Base-by-base conservation (phyloP, 169 alveolate genomes). In the Babesia bovis region DNA sequence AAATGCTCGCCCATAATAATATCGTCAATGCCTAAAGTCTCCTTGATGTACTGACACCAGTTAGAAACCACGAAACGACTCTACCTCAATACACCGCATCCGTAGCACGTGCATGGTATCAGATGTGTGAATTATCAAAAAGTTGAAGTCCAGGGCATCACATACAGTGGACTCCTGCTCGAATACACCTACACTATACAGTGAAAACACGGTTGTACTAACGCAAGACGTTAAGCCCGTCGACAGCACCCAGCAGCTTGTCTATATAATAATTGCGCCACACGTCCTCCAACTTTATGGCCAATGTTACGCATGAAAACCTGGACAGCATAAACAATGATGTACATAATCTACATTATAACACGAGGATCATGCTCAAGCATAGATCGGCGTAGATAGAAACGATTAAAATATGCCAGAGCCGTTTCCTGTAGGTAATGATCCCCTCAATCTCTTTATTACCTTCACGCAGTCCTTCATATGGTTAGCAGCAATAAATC, bases 251-350 rank as follows among this genome's bases (percentile, higher is more conserved):
- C 42, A 81, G 49, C 30, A 81, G 67, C 44, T 81, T 71, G 55
- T 71, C 84, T 47, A 81, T 78, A 21, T 60, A 70, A 38, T 60
- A 75, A 25, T 61, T 41, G 23, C 73, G 25, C 88, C 88, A 81
- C 84, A 69, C 40, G 33, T 81, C 88, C 57, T 81, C 88, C 15
- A 65, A 51, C 40, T 81, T 81, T 21, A 72, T 65, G 25, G 88
- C 88, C n/a, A 81, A 42, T 19, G 88, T 70, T 4, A 72, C 53
- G 49, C 88, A 81, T 25, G 88, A 70, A 59, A 81, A 81, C 84
- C 87, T 78, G 56, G 0, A 33, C 7, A 2, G 28, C 19, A 3
- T 23, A 4, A 45, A 25, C 15, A 15, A n/a, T 23, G 2, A 6
- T 23, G 44, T 26, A 44, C 47, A 36, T 40, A 13, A 41, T 57